Conservation (phyloP, 2,329 filamentous ascomycete species). For the Hymenotorrendiella dingleyae region DNA sequence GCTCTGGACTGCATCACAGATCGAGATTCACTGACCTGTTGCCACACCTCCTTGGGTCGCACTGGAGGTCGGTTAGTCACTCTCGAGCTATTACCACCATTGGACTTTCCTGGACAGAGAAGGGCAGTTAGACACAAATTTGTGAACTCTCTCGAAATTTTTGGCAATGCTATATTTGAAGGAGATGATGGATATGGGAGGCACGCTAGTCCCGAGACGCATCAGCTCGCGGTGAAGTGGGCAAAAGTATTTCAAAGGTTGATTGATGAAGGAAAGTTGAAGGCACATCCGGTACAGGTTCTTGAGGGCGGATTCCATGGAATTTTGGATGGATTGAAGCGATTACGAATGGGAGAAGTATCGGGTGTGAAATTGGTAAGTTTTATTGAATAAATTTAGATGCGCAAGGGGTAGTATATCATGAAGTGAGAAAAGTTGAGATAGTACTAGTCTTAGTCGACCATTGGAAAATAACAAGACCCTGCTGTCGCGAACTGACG, state of each 20-base stretch:
- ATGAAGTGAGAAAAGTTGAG: too few species aligned
- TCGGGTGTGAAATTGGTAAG: conserved; percentile 21
- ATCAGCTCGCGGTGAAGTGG: conserved; percentile 7
- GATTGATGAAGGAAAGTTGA: conserved; percentile 31
- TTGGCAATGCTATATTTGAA: conserved; percentile 27
- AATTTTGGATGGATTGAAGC: conserved; percentile 13
- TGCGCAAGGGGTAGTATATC: too few species aligned
- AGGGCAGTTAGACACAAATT: conserved; percentile 2
- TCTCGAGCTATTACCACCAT: conserved; percentile 9
- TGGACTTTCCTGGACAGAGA: neutral
- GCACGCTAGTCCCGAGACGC: conserved; percentile 14
- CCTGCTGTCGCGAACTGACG: too few species aligned
- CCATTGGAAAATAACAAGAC: too few species aligned
- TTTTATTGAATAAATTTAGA: too few species aligned
- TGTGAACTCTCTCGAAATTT: conserved; percentile 16
- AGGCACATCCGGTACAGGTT: conserved; percentile 21
- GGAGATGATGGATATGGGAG: conserved; percentile 18
- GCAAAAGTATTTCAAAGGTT: conserved; percentile 19
- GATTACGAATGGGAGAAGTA: conserved; percentile 4
- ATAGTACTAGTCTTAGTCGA: too few species aligned
- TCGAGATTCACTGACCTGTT: conserved; percentile 32
- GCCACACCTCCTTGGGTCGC: conserved; percentile 32
- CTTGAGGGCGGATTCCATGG: conserved; percentile 5
- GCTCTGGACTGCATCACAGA: conserved; percentile 27
- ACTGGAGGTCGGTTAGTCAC: conserved; percentile 18